These are phyloP conservation scores for Pyrenula aspistea DNA, from an alignment of 495 filamentous ascomycete genomes.

Conservation along the genomic window DNA sequence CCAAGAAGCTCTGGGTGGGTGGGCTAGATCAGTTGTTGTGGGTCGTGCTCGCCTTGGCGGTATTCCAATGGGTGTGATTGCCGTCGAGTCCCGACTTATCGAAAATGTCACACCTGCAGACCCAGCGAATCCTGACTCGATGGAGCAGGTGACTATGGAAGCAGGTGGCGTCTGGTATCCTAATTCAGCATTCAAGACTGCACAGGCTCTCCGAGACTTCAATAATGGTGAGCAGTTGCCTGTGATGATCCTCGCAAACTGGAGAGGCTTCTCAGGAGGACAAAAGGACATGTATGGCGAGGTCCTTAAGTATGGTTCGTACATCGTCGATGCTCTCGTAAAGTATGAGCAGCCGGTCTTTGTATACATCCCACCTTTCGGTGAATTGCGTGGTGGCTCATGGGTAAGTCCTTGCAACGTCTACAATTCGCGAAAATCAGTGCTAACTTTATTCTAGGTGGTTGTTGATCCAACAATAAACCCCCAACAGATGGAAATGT, in stretches of 20 bases:
- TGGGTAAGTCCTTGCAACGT: conserved; percentile 47
- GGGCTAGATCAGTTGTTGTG: conserved; percentile 93
- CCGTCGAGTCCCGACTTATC: conserved; percentile 86
- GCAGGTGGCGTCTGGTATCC: conserved; percentile 99
- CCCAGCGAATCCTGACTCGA: conserved; percentile 95
- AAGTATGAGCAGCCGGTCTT: conserved; percentile 98
- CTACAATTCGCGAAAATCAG: not conserved
- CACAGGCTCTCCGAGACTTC: conserved; percentile 96
- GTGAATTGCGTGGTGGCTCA: conserved; percentile 95
- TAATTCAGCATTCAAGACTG: conserved; percentile 98
- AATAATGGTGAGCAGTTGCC: conserved; percentile 97
- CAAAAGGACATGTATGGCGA: conserved; percentile 99
- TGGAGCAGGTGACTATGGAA: conserved; percentile 84
- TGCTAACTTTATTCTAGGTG: conserved; percentile 42
- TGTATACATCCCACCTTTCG: conserved; percentile 94
- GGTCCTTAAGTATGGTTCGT: conserved; percentile 97
- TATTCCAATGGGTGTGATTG: conserved; percentile 98
- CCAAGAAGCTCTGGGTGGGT: conserved; percentile 90
- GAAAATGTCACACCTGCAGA: conserved; percentile 98
- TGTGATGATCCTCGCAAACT: conserved; percentile 98
- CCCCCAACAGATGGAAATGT: conserved; percentile 96
- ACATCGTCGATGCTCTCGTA: conserved; percentile 96
- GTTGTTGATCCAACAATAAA: conserved; percentile 98
- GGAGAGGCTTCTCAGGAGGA: conserved; percentile 98
- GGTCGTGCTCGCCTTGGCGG: conserved; percentile 93